These are phyloP conservation scores for Tranzscheliella williamsii DNA, from an alignment of 1,284 basidiomycete species.

Conservation along the genomic window DNA sequence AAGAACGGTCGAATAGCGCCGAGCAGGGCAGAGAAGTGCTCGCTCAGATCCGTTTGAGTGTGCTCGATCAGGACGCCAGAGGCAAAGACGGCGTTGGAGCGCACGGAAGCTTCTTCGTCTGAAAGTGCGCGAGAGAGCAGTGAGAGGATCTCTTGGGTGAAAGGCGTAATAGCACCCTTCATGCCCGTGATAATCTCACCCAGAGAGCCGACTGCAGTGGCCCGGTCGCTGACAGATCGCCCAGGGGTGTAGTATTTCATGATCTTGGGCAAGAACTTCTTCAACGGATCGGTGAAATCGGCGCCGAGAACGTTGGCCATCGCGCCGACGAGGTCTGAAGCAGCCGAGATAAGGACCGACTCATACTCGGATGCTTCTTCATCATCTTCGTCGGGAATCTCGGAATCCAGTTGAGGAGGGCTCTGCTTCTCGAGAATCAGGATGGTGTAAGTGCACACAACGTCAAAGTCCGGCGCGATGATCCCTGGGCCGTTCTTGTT, in stretches of 20 bases:
- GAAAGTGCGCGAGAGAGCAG: constrained; percentile 68
- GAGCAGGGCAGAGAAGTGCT: constrained; percentile 81
- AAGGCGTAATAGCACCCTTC: constrained; percentile 82
- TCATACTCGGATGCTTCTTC: constrained; percentile 88
- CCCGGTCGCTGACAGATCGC: constrained; percentile 85
- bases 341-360: constrained; percentile 89
- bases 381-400: constrained; percentile 76
- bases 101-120: constrained; percentile 86
- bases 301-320: constrained; percentile 81
- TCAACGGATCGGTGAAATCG: constrained; percentile 84
- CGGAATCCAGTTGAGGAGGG: constrained; percentile 88
- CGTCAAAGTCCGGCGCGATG: constrained; percentile 65
- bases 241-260: constrained; percentile 86
- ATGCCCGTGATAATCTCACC: constrained; percentile 95
- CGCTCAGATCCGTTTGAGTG: constrained; percentile 78
- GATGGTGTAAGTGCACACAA: constrained; percentile 58
- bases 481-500: constrained; percentile 86
- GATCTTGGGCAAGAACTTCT: constrained; percentile 84
- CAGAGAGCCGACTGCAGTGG: constrained; percentile 88
- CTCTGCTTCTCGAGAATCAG: constrained; percentile 73
- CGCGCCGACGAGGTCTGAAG: constrained; percentile 89
- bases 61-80: constrained; percentile 89
- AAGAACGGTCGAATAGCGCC: constrained; percentile 82
- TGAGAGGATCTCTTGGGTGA: constrained; percentile 68
- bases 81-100: constrained; percentile 95